A percentile compares a stretch with the other conserved stretches of the same genome.
Evolutionary conservation across 2,329 filamentous ascomycete genomes (phyloP).

Genomic region (Epichloe typhina): DNA sequence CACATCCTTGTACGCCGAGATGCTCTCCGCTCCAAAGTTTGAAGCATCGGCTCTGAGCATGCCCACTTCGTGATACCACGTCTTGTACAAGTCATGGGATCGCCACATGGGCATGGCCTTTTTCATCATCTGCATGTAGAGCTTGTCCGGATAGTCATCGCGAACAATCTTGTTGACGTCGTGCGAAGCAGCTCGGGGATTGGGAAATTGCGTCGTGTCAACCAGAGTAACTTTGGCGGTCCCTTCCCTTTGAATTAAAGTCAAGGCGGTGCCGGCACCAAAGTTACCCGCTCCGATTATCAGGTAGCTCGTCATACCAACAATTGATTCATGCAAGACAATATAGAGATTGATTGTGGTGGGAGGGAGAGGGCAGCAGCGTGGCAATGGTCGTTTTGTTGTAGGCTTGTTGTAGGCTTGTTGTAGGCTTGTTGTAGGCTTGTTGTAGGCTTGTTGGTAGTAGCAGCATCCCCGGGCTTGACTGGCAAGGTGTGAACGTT

Average conservation of each 20-base stretch:
- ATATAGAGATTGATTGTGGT: no score
- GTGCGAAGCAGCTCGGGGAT: conserved; percentile 31
- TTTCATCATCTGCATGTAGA: conserved; percentile 28
- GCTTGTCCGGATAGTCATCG: conserved; percentile 26
- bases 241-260: conserved; percentile 17
- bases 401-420: no score
- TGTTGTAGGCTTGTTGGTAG: no score
- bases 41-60: conserved; percentile 31
- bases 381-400: no score
- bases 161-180: conserved; percentile 32
- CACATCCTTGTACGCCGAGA: conserved; percentile 23
- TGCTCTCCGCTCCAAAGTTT: conserved; percentile 31
- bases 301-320: conserved; percentile 14
- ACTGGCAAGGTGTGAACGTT: neutral
- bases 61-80: conserved; percentile 43
- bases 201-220: conserved; percentile 23
- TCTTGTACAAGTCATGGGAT: conserved; percentile 34
- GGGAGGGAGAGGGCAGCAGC: no score
- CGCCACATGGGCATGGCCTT: conserved; percentile 28
- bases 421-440: no score
- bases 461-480: neutral
- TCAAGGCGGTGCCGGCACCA: conserved; percentile 28
- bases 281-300: conserved; percentile 32
- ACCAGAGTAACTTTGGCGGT: conserved; percentile 20
- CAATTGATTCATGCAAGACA: neutral